Conservation (phyloP, 2,329 filamentous ascomycete genomes). For the Neofusicoccum sp. region DNA sequence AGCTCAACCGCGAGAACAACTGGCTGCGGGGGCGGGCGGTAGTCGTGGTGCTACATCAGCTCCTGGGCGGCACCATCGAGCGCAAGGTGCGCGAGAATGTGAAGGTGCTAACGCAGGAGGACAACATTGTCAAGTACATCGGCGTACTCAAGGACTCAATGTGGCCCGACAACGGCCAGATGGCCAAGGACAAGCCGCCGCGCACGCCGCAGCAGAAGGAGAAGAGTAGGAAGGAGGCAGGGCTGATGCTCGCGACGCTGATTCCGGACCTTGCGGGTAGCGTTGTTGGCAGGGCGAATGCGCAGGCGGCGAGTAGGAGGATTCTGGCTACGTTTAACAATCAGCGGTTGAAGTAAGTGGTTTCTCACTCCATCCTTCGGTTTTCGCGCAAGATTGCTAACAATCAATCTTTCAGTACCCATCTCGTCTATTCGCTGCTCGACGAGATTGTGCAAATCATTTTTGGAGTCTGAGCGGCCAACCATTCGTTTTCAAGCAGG, state of each 20-base stretch:
- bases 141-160: slow-evolving; percentile 71
- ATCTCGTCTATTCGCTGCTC: slow-evolving; percentile 53
- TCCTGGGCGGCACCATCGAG: slow-evolving; percentile 94
- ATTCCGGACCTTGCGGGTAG: slow-evolving; percentile 89
- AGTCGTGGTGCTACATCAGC: slow-evolving; percentile 92
- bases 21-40: slow-evolving; percentile 96
- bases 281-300: slow-evolving; percentile 90
- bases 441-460: slow-evolving; percentile 52
- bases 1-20: slow-evolving; percentile 91
- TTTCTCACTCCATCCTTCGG: neutral
- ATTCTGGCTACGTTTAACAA: slow-evolving; percentile 94
- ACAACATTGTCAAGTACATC: slow-evolving; percentile 76
- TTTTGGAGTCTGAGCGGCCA: slow-evolving; percentile 33
- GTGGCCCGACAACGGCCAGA: slow-evolving; percentile 64
- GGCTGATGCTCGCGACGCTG: slow-evolving; percentile 83
- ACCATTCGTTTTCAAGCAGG: neutral
- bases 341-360: slow-evolving; percentile 77
- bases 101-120: slow-evolving; percentile 72
- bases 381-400: neutral
- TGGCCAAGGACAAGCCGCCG: slow-evolving; percentile 33
- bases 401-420: slow-evolving; percentile 40
- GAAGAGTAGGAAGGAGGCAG: slow-evolving; percentile 82
- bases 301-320: slow-evolving; percentile 83
- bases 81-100: slow-evolving; percentile 89
- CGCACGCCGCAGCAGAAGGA: slow-evolving; percentile 74